Conservation (phyloP, 495 filamentous ascomycete genomes). For the Hypoxylon crocopeplum region DNA sequence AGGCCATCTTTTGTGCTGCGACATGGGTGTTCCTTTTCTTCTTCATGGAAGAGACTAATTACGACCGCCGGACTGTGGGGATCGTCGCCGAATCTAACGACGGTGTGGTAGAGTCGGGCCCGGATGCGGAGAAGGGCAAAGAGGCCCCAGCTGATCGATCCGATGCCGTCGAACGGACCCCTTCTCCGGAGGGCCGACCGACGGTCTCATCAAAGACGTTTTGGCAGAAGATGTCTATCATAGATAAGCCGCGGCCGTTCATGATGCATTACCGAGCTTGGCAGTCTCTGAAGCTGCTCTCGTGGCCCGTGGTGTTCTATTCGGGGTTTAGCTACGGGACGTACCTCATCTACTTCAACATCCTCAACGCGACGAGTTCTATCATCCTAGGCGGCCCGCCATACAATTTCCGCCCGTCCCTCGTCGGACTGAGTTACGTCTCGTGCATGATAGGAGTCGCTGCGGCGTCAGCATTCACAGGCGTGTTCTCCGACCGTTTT, state of each 20-base stretch:
- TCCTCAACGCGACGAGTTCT: slow-evolving; percentile 69
- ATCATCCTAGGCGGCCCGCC: slow-evolving; percentile 63
- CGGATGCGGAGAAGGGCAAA: slow-evolving; percentile 28
- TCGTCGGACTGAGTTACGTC: slow-evolving; percentile 68
- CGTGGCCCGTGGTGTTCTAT: slow-evolving; percentile 70
- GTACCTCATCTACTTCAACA: slow-evolving; percentile 70
- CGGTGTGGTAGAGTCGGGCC: background rate
- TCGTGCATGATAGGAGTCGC: slow-evolving; percentile 63
- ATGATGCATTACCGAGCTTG: slow-evolving; percentile 53
- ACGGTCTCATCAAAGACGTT: slow-evolving; percentile 52
- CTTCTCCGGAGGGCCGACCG: slow-evolving; percentile 39
- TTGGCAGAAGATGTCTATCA: slow-evolving; percentile 60
- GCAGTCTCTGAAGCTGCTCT: slow-evolving; percentile 50
- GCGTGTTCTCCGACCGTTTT: slow-evolving; percentile 64
- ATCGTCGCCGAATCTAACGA: slow-evolving; percentile 32
- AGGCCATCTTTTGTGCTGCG: slow-evolving; percentile 64
- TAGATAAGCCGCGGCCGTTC: slow-evolving; percentile 58
- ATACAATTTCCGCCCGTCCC: slow-evolving; percentile 64
- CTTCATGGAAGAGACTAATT: slow-evolving; percentile 76
- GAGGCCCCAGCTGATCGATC: slow-evolving; percentile 10
- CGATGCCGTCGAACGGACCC: slow-evolving; percentile 35
- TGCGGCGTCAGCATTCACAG: slow-evolving; percentile 33
- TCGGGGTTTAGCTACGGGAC: slow-evolving; percentile 71
- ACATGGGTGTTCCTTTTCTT: slow-evolving; percentile 67
- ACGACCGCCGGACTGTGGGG: slow-evolving; percentile 49